phyloP scores from a whole-genome alignment of 2,329 filamentous ascomycete species.

The Aspergillus fumigatiaffinis region DNA sequence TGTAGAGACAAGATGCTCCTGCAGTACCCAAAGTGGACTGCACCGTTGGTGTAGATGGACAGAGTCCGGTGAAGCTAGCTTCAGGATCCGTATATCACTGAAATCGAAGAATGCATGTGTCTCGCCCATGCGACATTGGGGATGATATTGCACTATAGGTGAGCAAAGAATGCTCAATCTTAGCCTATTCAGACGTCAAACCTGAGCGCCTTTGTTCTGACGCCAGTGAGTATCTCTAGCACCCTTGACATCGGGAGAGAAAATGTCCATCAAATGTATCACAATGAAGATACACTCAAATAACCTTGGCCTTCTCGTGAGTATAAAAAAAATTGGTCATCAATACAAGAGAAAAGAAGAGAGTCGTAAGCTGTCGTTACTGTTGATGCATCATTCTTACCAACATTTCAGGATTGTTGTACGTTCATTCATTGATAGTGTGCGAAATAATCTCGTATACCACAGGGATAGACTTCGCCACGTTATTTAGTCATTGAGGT shows the following conservation, averaged over 20 bases:
- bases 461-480: not conserved
- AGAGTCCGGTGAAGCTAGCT: not conserved
- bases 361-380: constrained; percentile 19
- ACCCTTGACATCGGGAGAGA: not conserved
- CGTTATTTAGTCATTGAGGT: constrained; percentile 50
- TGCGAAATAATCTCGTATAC: not conserved
- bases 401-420: constrained; percentile 5
- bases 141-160: not conserved
- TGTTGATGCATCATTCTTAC: constrained; percentile 21
- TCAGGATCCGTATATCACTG: not conserved
- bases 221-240: not conserved
- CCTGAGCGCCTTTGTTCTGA: not conserved
- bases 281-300: constrained; percentile 1
- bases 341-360: constrained; percentile 9
- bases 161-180: not conserved
- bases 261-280: not conserved
- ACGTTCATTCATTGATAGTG: constrained; percentile 3
- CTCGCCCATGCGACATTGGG: not conserved
- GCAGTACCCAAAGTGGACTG: constrained; percentile 66
- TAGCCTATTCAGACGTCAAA: not conserved
- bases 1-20: constrained; percentile 63
- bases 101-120: not conserved
- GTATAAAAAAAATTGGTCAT: constrained; percentile 6
- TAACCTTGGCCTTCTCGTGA: constrained; percentile 5
- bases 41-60: constrained; percentile 59